Evolutionary conservation across 768 basidiomycete genomes (phyloP).

Genomic region (Tylopilus plumbeoviolaceoides): DNA sequence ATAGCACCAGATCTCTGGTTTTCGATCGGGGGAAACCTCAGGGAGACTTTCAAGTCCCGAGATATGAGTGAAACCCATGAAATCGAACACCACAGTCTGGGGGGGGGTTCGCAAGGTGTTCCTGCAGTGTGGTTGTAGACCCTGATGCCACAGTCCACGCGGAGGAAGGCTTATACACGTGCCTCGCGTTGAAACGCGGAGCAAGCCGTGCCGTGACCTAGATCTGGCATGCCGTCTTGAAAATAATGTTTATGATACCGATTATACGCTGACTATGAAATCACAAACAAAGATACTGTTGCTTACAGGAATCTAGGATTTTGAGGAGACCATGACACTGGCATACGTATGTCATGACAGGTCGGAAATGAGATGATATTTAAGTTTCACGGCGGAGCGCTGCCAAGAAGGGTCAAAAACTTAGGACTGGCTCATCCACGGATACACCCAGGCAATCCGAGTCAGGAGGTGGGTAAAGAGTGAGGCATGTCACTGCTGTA

Average conservation of each 20-base stretch:
- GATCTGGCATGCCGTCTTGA: neutral
- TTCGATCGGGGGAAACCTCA: constrained; percentile 3
- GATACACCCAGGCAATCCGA: neutral
- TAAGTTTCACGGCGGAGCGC: constrained; percentile 15
- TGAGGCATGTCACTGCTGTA: constrained; percentile 20
- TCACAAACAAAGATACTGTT: neutral
- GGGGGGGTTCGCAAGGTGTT: too few species aligned
- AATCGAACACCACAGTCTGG: neutral
- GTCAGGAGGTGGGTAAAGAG: constrained; percentile 2
- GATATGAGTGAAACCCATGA: constrained; percentile 4
- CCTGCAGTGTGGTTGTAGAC: too few species aligned
- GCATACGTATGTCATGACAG: neutral
- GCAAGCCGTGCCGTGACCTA: neutral
- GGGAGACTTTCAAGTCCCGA: constrained; percentile 7
- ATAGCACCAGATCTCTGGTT: neutral
- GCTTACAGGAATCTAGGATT: constrained; percentile 4
- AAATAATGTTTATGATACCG: neutral
- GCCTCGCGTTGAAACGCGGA: too few species aligned
- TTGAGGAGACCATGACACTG: neutral
- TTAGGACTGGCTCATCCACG: neutral
- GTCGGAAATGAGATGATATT: constrained; percentile 4
- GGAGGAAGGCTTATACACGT: too few species aligned
- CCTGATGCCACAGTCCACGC: too few species aligned
- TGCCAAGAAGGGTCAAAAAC: neutral
- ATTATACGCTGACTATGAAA: neutral